These are phyloP conservation scores for Silene noctiflora DNA, from an alignment of 179 eudicot species.

Conservation along the genomic window DNA sequence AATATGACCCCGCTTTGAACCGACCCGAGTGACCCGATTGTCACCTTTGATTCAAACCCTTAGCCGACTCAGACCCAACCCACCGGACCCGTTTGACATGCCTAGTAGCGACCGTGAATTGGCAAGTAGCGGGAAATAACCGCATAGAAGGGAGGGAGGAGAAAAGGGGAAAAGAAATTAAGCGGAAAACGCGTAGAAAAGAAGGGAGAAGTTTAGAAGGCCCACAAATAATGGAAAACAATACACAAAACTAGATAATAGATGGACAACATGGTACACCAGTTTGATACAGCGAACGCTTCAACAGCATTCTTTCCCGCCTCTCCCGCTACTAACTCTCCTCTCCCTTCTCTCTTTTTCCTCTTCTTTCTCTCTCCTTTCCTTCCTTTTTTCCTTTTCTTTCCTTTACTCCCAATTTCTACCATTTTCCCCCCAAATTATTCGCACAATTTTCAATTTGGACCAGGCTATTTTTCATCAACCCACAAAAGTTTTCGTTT, in stretches of 20 bases:
- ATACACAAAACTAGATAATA: no score
- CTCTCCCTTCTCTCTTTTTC: slow-evolving; percentile 16
- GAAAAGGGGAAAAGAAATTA: no score
- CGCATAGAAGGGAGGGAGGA: no score
- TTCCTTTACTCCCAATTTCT: not conserved
- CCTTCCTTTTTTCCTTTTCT: slow-evolving; percentile 25
- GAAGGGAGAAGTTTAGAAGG: not conserved
- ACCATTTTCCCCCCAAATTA: not conserved
- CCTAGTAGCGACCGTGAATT: no score
- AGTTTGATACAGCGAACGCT: slow-evolving; percentile 40
- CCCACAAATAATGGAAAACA: not conserved
- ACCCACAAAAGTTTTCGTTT: not conserved
- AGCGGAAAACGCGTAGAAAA: not conserved
- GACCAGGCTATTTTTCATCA: not conserved
- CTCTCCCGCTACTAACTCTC: not conserved
- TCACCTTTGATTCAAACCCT: no score
- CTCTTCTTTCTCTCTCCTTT: not conserved
- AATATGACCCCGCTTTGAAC: no score
- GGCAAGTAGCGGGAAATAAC: no score
- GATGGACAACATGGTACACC: not conserved
- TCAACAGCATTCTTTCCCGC: slow-evolving; percentile 60
- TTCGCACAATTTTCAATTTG: not conserved
- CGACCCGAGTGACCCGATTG: no score
- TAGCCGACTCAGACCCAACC: no score
- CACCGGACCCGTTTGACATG: no score